Percentiles rank a stretch among this genome's conserved stretches.
phyloP scores from a whole-genome alignment of 208 protist genomes.

The Trypanosoma theileri region DNA sequence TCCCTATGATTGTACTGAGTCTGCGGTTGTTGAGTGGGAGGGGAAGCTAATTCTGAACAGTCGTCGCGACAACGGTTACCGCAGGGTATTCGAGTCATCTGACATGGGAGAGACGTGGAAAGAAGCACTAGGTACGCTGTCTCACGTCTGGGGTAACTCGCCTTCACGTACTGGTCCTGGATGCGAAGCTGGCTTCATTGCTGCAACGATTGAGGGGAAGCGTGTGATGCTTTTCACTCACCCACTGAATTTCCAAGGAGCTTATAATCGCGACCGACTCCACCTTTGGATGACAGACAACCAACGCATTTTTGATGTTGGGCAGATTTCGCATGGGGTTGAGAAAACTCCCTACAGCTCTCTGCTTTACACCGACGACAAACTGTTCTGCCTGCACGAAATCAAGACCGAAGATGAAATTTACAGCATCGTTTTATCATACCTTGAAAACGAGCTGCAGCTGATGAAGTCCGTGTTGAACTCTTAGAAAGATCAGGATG shows the following conservation, averaged over 20 bases:
- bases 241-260: neutral
- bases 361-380: too few species aligned
- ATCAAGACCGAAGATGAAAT: neutral
- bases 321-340: too few species aligned
- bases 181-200: neutral
- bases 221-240: slow-evolving; percentile 17
- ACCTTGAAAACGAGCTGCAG: neutral
- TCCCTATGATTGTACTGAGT: neutral
- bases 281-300: slow-evolving; percentile 17
- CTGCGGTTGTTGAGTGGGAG: slow-evolving; percentile 5
- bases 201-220: neutral
- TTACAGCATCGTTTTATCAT: neutral
- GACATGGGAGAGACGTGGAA: too few species aligned
- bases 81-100: slow-evolving; percentile 13
- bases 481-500: neutral
- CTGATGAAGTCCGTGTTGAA: neutral
- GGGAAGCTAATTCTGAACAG: neutral
- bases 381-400: slow-evolving; percentile 1
- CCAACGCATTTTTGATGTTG: neutral
- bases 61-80: neutral
- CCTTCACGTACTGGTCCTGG: neutral
- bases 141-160: neutral
- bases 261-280: neutral
- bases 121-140: neutral
- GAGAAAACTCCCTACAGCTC: too few species aligned